phyloP scores from a whole-genome alignment of 306 rosid species.

The Dalbergia oliveri region DNA sequence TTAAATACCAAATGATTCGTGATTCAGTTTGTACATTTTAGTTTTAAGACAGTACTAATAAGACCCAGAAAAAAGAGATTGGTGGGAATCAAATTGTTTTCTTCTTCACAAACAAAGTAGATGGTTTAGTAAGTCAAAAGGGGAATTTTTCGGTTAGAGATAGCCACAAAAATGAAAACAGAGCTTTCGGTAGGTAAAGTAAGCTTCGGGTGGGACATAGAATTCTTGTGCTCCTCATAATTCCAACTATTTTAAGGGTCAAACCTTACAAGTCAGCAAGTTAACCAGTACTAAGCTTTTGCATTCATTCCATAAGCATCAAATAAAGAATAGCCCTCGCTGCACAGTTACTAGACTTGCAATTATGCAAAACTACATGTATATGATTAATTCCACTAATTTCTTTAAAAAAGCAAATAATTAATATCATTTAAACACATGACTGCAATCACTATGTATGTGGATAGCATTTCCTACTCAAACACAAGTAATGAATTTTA shows the following conservation, averaged over 20 bases:
- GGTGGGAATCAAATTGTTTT: background rate
- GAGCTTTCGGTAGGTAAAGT: slow-evolving; percentile 41
- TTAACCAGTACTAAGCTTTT: background rate
- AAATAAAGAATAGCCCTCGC: too few species aligned
- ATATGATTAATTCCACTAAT: background rate
- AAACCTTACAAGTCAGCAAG: slow-evolving; percentile 21
- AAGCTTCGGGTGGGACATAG: background rate
- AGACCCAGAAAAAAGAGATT: background rate
- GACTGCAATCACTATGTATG: background rate
- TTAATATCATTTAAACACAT: background rate
- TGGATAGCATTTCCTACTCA: background rate
- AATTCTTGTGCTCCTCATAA: slow-evolving; percentile 1
- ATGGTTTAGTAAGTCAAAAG: slow-evolving; percentile 20
- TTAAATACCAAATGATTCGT: background rate
- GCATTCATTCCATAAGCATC: background rate
- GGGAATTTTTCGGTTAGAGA: background rate
- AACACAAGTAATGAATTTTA: too few species aligned
- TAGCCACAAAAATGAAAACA: background rate
- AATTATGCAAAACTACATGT: too few species aligned
- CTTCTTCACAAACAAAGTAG: slow-evolving; percentile 1
- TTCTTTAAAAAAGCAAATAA: too few species aligned
- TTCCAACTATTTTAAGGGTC: slow-evolving; percentile 12
- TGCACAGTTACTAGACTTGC: too few species aligned
- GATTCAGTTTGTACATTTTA: background rate
- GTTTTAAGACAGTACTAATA: background rate